Evolutionary conservation across 1,284 basidiomycete genomes (phyloP).

Genomic region (Ustilago esculenta): DNA sequence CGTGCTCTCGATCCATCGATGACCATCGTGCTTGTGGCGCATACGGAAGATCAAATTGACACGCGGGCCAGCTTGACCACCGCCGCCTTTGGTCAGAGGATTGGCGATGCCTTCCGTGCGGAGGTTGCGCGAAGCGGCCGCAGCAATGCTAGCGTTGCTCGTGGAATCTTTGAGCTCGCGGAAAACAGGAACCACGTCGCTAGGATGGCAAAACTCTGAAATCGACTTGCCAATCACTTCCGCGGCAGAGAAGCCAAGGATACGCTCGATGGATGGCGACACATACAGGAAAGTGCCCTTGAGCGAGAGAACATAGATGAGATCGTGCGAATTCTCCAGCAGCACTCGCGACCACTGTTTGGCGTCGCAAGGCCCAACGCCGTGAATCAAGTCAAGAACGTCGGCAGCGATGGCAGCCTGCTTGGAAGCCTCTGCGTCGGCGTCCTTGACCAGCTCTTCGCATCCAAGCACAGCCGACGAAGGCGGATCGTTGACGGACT

Average conservation of each 20-base stretch:
- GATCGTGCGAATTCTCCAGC: slow-evolving; percentile 71
- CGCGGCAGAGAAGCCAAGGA: slow-evolving; percentile 69
- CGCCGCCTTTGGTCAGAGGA: slow-evolving; percentile 59
- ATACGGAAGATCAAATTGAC: slow-evolving; percentile 62
- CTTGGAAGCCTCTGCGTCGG: slow-evolving; percentile 41
- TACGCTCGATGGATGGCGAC: slow-evolving; percentile 70
- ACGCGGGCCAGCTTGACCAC: slow-evolving; percentile 60
- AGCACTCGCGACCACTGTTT: slow-evolving; percentile 59
- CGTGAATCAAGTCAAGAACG: slow-evolving; percentile 44
- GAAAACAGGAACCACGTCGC: slow-evolving; percentile 88
- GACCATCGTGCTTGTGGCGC: slow-evolving; percentile 56
- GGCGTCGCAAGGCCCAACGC: slow-evolving; percentile 46
- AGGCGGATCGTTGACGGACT: slow-evolving; percentile 46
- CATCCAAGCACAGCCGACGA: slow-evolving; percentile 27
- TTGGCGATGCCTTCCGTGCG: slow-evolving; percentile 54
- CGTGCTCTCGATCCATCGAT: slow-evolving; percentile 60
- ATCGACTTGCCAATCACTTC: slow-evolving; percentile 83
- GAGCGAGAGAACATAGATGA: slow-evolving; percentile 87
- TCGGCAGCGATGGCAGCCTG: slow-evolving; percentile 49
- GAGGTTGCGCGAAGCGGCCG: slow-evolving; percentile 55
- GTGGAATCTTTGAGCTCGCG: slow-evolving; percentile 86
- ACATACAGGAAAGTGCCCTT: slow-evolving; percentile 94
- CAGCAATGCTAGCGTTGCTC: slow-evolving; percentile 65
- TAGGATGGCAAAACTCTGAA: slow-evolving; percentile 83
- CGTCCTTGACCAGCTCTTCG: slow-evolving; percentile 39